A percentile compares a stretch with the other conserved stretches of the same genome.
phyloP scores from a whole-genome alignment of 495 filamentous ascomycete species.

The Penicillium psychrofluorescens region DNA sequence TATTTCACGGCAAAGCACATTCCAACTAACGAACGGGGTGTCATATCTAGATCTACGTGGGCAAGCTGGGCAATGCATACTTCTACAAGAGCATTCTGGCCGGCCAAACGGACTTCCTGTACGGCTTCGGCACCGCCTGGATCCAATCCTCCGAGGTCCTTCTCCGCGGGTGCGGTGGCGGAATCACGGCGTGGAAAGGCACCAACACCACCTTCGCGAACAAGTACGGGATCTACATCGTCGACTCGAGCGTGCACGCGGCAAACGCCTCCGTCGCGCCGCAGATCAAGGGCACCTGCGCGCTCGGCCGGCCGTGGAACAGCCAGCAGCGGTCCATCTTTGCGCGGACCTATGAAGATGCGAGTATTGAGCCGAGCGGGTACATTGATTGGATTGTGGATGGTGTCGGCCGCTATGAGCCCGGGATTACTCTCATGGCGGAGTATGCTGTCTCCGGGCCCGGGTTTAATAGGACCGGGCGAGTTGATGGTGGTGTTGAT shows the following conservation, averaged over 20 bases:
- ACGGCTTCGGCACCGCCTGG: conserved; percentile 48
- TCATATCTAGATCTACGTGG: conserved; percentile 43
- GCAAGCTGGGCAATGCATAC: conserved; percentile 55
- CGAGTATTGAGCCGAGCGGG: conserved; percentile 39
- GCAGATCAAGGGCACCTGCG: conserved; percentile 40
- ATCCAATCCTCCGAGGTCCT: conserved; percentile 34
- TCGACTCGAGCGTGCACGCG: conserved; percentile 37
- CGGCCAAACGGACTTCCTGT: conserved; percentile 55
- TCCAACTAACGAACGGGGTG: too few relatives aligned
- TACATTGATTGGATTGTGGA: conserved; percentile 47
- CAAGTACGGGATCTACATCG: conserved; percentile 57
- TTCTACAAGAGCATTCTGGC: conserved; percentile 46
- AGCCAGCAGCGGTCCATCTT: conserved; percentile 46
- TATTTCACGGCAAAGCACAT: too few relatives aligned
- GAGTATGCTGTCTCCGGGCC: conserved; percentile 48
- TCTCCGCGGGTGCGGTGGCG: conserved; percentile 51
- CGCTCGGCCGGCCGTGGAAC: conserved; percentile 56
- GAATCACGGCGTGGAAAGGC: conserved; percentile 61
- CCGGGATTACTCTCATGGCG: conserved; percentile 45
- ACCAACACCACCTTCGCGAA: conserved; percentile 56
- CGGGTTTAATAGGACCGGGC: conserved; percentile 45
- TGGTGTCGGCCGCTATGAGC: conserved; percentile 28
- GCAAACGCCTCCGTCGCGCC: conserved; percentile 44
- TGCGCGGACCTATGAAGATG: conserved; percentile 44
- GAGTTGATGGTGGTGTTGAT: conserved; percentile 32